Evolutionary conservation across 371 early-diverging fungal species (phyloP), one percentile per base, ranked within the genome.

Genomic region (Paraphysoderma sedebokerense): DNA sequence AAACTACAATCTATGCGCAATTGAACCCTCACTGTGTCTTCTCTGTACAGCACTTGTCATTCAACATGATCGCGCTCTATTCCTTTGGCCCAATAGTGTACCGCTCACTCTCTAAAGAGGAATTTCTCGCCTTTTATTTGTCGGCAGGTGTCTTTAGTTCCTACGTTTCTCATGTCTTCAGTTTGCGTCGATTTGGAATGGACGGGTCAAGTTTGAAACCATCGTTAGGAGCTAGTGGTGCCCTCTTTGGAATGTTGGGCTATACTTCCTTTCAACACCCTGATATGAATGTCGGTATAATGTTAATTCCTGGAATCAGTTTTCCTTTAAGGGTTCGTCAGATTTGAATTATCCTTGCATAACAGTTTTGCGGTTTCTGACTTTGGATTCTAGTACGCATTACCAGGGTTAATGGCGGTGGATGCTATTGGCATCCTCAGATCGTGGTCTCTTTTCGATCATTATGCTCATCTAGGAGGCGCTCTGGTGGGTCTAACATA

Each of bases 141-240:
- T 51, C 76, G 0, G 65, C 76, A 0, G 85, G 79, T 24, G 63
- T 78, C 17, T 49, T 67, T 1, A 72, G 85, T 0, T 72, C 75
- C 37, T 57, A 81, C 2, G 68, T 64, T 5, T 79, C 76, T 38
- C 86, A 85, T 58, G 45, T 66, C 1, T 20, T 42, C 11, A 28
- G 30, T 5, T 15, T 42, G 28, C 24, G 42, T 0, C n/a, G n/a
- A n/a, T 50, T 61, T 8, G 65, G 70, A 9, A 44, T 77, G 24
- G 60, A 59, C 1, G 17, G 32, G 15, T 30, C 9, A 11, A 24
- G 52, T 4, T 19, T 64, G 5, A 40, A 74, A 37, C 82, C 82
- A 2, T 67, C 72, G 12, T 61, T 85, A 7, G 87, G 87, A 23
- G 87, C 87, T 31, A 77, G 78, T 46, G 85, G 87, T 8, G 85